Evolutionary conservation across 192 early-diverging fungal species (phyloP), one percentile per base, ranked within the genome.

Genomic region (Backusella tarrabulga): DNA sequence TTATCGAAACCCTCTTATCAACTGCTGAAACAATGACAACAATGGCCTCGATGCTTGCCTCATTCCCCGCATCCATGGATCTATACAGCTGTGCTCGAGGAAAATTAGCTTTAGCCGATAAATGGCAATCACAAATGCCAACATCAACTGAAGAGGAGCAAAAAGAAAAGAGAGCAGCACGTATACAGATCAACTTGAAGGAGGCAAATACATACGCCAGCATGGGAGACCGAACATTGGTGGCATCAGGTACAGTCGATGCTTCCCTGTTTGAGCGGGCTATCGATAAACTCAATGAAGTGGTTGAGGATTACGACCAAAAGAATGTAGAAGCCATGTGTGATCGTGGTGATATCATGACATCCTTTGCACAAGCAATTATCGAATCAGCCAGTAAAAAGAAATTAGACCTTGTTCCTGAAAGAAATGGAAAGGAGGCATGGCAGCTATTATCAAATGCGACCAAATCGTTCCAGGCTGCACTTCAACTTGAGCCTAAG

Each of bases 241-340:
- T 83, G 19, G 85, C 84, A 17, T 80, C 82, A 3, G 84, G 78
- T 40, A 46, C 70, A 36, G 78, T 86, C 5, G 83, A 84, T 41
- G 41, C 50, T 29, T 60, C 35, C 14, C 32, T 76, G 17, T 87
- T 84, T 46, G 73, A 81, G 26, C 67, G 73, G 2, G 83, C 86
- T 0, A 21, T 87, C n/a, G 71, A 86, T 50, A 74, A 80, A 29
- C 46, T 89, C 71, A 76, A 87, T 41, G 73, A 78, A 34, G 77
- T 89, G 3, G 72, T 85, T 44, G 68, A 74, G 0, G 56, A 72
- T 19, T 38, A 80, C n/a, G 83, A 85, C 38, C 74, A 74, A 4
- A 79, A 78, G 1, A 81, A 89, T 74, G 85, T 85, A 3, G 86
- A 89, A 75, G 88, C 88, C 2, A 76, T 86, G 54, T 89, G 88